Percentiles rank a stretch among this genome's conserved stretches.
Conservation (phyloP, 257 asterid genomes). For the Verbena officinalis region DNA sequence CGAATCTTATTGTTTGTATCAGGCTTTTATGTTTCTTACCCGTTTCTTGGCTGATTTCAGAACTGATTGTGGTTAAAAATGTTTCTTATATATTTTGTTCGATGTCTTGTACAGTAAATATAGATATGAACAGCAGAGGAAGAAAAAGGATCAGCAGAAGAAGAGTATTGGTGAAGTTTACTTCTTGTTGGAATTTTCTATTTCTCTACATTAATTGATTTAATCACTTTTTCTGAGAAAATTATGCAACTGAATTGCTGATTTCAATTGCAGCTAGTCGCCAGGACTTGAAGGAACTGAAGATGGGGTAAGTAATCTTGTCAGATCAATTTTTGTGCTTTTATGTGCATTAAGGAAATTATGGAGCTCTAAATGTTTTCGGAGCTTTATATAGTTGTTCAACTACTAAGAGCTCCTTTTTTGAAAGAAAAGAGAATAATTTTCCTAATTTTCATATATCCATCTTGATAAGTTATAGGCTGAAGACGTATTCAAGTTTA, state of each 20-base stretch:
- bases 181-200: constrained; percentile 7
- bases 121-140: constrained; percentile 88
- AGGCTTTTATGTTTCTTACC: neutral
- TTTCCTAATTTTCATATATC: neutral
- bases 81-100: constrained; percentile 13
- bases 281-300: constrained; percentile 95
- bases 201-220: constrained; percentile 21
- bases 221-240: constrained; percentile 8
- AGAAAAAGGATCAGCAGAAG: constrained; percentile 96
- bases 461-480: constrained; percentile 1
- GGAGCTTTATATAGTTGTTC: constrained; percentile 14
- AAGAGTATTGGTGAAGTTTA: constrained; percentile 66
- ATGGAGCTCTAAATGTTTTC: neutral
- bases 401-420: neutral
- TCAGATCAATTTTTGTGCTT: neutral
- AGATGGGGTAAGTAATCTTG: constrained; percentile 81
- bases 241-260: constrained; percentile 31
- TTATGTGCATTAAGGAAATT: neutral
- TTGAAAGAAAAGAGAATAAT: neutral
- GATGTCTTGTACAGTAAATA: constrained; percentile 61
- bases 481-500: neutral
- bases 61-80: constrained; percentile 17
- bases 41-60: neutral
- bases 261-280: constrained; percentile 72
- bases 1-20: constrained; percentile 15